phyloP scores from a whole-genome alignment of 176 grass and related monocot species.

The Cymbopogon citratus region DNA sequence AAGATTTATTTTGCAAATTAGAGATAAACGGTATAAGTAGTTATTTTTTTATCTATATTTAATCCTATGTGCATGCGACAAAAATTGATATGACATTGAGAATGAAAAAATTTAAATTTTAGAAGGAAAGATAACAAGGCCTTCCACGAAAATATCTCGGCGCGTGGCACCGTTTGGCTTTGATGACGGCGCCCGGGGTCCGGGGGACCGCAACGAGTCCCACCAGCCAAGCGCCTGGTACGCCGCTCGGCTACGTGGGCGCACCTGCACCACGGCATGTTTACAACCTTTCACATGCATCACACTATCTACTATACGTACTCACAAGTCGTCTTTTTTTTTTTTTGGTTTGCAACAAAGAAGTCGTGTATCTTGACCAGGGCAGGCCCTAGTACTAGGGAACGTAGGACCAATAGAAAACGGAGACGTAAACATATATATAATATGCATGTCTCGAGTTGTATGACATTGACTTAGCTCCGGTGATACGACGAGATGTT shows the following conservation, averaged over 20 bases:
- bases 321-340: background rate
- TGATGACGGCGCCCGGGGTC: background rate
- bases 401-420: background rate
- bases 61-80: no score
- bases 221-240: background rate
- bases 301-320: no score
- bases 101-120: no score
- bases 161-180: background rate
- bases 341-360: background rate
- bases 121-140: no score
- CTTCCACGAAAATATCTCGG: background rate
- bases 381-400: background rate
- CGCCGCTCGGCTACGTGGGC: constrained; percentile 2
- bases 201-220: background rate
- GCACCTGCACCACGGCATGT: background rate
- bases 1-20: no score
- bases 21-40: no score
- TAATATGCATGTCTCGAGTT: background rate
- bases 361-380: background rate
- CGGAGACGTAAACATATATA: no score
- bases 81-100: no score
- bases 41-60: no score
- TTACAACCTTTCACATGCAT: background rate
- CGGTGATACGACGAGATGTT: background rate
- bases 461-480: background rate